Evolutionary conservation across 345 rosid genomes (phyloP).

Genomic region (Eucalyptus pauciflora): DNA sequence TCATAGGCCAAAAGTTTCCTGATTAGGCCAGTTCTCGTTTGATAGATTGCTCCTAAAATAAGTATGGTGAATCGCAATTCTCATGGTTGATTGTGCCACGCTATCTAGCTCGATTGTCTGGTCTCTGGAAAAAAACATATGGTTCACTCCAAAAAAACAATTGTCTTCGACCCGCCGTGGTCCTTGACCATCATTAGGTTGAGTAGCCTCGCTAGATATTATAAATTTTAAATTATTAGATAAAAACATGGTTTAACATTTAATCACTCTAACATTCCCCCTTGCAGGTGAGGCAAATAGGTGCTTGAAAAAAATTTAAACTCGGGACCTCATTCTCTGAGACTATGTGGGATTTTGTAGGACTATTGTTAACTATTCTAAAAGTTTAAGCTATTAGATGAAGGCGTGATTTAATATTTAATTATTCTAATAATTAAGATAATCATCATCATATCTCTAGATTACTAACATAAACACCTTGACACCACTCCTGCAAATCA

Average conservation of each 20-base stretch:
- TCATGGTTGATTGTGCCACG: neutral
- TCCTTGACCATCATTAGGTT: neutral
- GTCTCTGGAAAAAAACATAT: neutral
- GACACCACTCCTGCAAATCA: neutral
- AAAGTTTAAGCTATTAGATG: too few relatives aligned
- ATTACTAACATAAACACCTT: neutral
- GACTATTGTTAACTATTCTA: too few relatives aligned
- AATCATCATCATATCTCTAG: neutral
- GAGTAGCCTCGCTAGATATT: accelerated
- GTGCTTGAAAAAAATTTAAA: accelerated
- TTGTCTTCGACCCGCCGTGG: accelerated
- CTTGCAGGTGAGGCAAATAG: too few relatives aligned
- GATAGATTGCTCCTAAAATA: neutral
- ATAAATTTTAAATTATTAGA: too few relatives aligned
- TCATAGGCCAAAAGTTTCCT: neutral
- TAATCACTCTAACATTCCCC: too few relatives aligned
- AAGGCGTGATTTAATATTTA: too few relatives aligned
- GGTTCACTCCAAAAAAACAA: neutral
- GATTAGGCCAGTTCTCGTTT: neutral
- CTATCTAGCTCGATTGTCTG: accelerated
- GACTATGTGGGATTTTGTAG: too few relatives aligned
- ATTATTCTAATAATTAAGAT: neutral
- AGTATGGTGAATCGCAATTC: neutral
- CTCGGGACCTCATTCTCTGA: accelerated
- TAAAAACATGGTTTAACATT: too few relatives aligned